Percentiles rank a stretch among this genome's conserved stretches.
phyloP scores from a whole-genome alignment of 352 stramenopile genomes.

The Phytophthora syringae region DNA sequence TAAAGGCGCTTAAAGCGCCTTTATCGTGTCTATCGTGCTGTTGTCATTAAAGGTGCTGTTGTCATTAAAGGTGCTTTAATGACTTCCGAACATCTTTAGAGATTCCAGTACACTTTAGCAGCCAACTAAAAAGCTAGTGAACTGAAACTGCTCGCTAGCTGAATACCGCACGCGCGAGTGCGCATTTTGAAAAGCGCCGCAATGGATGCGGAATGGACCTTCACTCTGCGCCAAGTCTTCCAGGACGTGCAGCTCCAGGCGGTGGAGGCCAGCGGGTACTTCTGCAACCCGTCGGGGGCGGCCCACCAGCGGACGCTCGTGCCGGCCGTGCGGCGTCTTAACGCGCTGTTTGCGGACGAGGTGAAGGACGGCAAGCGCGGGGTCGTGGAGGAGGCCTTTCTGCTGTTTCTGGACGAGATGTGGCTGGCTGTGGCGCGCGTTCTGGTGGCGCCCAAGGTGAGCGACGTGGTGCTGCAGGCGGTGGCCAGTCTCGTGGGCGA shows the following conservation, averaged over 20 bases:
- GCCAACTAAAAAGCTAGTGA: background rate
- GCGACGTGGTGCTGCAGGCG: conserved; percentile 53
- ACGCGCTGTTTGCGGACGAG: conserved; percentile 57
- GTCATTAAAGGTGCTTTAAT: too few relatives aligned
- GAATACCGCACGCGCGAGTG: background rate
- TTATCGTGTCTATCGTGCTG: too few relatives aligned
- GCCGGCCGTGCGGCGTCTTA: conserved; percentile 57
- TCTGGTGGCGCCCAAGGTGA: conserved; percentile 50
- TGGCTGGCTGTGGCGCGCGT: conserved; percentile 63
- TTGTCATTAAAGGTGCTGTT: too few relatives aligned
- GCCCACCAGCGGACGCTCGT: conserved; percentile 49
- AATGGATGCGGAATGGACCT: conserved; percentile 57
- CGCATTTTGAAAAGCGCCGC: background rate
- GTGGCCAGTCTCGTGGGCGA: conserved; percentile 58
- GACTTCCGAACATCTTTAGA: too few relatives aligned
- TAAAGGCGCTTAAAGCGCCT: too few relatives aligned
- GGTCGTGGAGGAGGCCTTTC: conserved; percentile 61
- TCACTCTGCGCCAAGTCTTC: conserved; percentile 64
- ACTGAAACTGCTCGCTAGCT: background rate
- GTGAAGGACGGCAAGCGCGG: conserved; percentile 42
- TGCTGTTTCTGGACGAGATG: conserved; percentile 68
- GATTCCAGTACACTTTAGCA: too few relatives aligned
- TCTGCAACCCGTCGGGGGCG: conserved; percentile 34
- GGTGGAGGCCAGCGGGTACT: conserved; percentile 54
- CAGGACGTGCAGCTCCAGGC: conserved; percentile 72